Evolutionary conservation across 2,329 filamentous ascomycete species (phyloP).

Genomic region (Ophiostoma triangulosporum): DNA sequence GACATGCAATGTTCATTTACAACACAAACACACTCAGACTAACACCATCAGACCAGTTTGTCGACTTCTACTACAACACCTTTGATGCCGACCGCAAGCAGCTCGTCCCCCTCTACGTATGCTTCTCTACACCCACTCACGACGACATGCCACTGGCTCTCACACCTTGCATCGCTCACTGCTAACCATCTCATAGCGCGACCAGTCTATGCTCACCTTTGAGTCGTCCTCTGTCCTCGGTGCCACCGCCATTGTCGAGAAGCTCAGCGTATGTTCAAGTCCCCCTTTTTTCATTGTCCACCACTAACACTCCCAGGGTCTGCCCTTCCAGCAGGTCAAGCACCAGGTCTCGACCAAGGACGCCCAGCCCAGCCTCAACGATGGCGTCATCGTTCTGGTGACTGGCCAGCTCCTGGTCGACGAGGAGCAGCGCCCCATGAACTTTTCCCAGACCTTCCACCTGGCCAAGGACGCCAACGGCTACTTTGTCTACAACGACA

Average conservation of each 20-base stretch:
- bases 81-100: conserved; percentile 61
- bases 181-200: conserved; percentile 40
- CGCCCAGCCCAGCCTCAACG: conserved; percentile 61
- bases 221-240: conserved; percentile 59
- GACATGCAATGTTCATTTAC: background rate
- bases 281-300: background rate
- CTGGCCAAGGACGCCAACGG: conserved; percentile 53
- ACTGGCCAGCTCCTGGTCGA: conserved; percentile 81
- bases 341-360: conserved; percentile 69
- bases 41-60: conserved; percentile 63
- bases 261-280: conserved; percentile 52
- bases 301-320: conserved; percentile 32
- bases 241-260: conserved; percentile 54
- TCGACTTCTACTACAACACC: conserved; percentile 77
- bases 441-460: conserved; percentile 83
- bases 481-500: conserved; percentile 85
- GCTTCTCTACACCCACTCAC: conserved; percentile 19
- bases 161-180: too few species aligned
- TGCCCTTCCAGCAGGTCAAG: conserved; percentile 70
- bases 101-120: conserved; percentile 68
- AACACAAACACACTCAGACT: background rate
- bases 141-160: background rate
- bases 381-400: conserved; percentile 72
- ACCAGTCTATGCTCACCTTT: conserved; percentile 86
- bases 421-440: conserved; percentile 75